These are phyloP conservation scores for Amylocarpus encephaloides DNA, from an alignment of 2,329 filamentous ascomycete species.

Conservation along the genomic window DNA sequence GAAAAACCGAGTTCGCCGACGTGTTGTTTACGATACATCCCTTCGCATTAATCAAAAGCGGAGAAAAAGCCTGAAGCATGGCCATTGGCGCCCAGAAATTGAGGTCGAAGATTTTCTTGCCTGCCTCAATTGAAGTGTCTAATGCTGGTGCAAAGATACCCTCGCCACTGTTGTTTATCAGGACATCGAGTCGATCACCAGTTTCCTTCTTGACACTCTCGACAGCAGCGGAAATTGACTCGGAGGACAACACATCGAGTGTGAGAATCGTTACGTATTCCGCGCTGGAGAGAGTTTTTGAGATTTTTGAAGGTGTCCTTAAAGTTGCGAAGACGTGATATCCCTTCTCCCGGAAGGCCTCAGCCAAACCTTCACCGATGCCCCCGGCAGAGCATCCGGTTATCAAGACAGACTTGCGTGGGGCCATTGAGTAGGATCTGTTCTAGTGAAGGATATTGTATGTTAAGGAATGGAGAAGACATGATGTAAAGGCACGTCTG, in stretches of 20 bases:
- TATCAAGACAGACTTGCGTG: conserved; percentile 27
- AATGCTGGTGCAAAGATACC: conserved; percentile 29
- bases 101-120: conserved; percentile 26
- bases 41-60: conserved; percentile 22
- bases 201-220: conserved; percentile 20
- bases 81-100: conserved; percentile 29
- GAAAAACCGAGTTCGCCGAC: conserved; percentile 5
- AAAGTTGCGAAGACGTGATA: conserved; percentile 36
- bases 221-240: conserved; percentile 27
- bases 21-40: conserved; percentile 28
- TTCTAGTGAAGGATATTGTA: neutral
- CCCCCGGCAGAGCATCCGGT: conserved; percentile 36
- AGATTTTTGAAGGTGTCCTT: conserved; percentile 30
- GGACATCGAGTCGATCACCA: conserved; percentile 36
- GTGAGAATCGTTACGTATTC: conserved; percentile 32
- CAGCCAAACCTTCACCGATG: conserved; percentile 35
- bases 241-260: conserved; percentile 35
- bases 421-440: neutral
- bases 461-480: neutral
- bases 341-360: conserved; percentile 32
- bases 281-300: conserved; percentile 31
- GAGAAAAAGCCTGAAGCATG: conserved; percentile 26
- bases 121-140: conserved; percentile 25
- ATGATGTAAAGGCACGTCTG: neutral
- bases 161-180: conserved; percentile 40